phyloP scores from a whole-genome alignment of 306 rosid genomes.

The Hippophae gyantsensis region DNA sequence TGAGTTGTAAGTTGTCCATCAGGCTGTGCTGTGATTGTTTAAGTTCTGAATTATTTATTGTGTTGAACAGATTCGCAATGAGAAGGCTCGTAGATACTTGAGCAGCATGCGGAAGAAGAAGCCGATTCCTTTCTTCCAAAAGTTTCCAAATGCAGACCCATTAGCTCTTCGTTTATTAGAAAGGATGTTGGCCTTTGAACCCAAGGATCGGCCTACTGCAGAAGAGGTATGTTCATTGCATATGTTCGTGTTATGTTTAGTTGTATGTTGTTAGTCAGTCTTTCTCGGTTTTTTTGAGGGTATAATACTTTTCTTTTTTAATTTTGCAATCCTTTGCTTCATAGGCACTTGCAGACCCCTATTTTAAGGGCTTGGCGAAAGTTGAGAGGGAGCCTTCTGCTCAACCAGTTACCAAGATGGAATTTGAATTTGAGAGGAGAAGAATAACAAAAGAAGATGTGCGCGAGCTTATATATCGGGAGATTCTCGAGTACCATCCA shows the following conservation, averaged over 20 bases:
- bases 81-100: slow-evolving; percentile 93
- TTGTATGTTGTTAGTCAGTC: too few relatives aligned
- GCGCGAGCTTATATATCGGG: slow-evolving; percentile 89
- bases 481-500: slow-evolving; percentile 91
- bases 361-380: slow-evolving; percentile 97
- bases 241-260: neutral
- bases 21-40: neutral
- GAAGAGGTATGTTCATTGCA: slow-evolving; percentile 59
- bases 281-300: slow-evolving; percentile 3
- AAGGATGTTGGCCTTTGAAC: slow-evolving; percentile 94
- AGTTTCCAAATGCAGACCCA: slow-evolving; percentile 94
- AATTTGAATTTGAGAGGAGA: slow-evolving; percentile 98
- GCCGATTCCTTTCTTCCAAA: slow-evolving; percentile 76
- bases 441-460: slow-evolving; percentile 97
- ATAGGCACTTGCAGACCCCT: slow-evolving; percentile 96
- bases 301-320: slow-evolving; percentile 7
- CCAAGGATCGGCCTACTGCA: slow-evolving; percentile 95
- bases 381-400: slow-evolving; percentile 97
- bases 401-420: slow-evolving; percentile 98
- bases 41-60: slow-evolving; percentile 11
- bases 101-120: slow-evolving; percentile 95
- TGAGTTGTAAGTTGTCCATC: slow-evolving; percentile 11
- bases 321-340: slow-evolving; percentile 18
- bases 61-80: slow-evolving; percentile 63
- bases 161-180: slow-evolving; percentile 88